A percentile compares a stretch with the other conserved stretches of the same genome.
phyloP scores from a whole-genome alignment of 768 basidiomycete genomes.

The Xerocomellus amylosporus region DNA sequence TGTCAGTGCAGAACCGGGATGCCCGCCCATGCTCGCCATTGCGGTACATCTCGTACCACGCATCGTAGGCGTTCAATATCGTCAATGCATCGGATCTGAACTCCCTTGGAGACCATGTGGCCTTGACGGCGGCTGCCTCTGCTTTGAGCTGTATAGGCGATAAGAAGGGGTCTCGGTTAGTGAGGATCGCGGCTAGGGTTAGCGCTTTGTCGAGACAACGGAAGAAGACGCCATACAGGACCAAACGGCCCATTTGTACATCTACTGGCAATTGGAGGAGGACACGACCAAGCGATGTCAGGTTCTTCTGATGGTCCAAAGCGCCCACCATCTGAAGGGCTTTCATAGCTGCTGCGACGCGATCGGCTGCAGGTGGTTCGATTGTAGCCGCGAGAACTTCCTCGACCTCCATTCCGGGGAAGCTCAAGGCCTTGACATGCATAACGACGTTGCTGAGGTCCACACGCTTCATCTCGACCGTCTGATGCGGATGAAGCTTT shows the following conservation, averaged over 20 bases:
- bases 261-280: constrained; percentile 89
- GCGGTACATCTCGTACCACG: constrained; percentile 73
- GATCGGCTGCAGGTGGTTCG: constrained; percentile 78
- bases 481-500: constrained; percentile 72
- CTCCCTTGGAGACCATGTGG: constrained; percentile 72
- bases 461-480: constrained; percentile 92
- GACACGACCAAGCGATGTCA: constrained; percentile 86
- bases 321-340: constrained; percentile 85
- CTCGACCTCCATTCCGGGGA: constrained; percentile 81
- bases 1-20: constrained; percentile 75
- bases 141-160: constrained; percentile 73
- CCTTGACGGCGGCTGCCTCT: constrained; percentile 70
- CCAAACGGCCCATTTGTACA: constrained; percentile 83
- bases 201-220: constrained; percentile 84
- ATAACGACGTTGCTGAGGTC: constrained; percentile 92
- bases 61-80: constrained; percentile 74
- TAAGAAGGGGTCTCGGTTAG: constrained; percentile 88
- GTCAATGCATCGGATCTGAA: constrained; percentile 86
- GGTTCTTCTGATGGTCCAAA: constrained; percentile 65
- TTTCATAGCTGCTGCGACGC: constrained; percentile 76
- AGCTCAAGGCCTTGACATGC: constrained; percentile 92
- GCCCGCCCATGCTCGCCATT: constrained; percentile 62
- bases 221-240: constrained; percentile 90
- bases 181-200: constrained; percentile 87
- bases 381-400: constrained; percentile 83